Evolutionary conservation across 495 filamentous ascomycete species (phyloP).

Genomic region (Penicillium herquei): DNA sequence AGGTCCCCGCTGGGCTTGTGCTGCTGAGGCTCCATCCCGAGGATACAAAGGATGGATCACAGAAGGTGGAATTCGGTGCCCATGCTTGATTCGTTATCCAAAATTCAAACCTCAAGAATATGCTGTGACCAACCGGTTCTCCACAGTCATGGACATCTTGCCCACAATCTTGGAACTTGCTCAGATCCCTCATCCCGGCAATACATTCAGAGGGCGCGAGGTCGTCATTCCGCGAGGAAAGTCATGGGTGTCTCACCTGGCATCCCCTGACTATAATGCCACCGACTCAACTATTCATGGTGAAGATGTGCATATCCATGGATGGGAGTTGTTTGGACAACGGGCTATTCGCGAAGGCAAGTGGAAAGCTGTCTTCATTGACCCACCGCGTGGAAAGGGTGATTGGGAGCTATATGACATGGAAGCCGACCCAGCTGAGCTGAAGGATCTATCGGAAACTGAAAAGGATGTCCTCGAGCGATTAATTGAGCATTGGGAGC

Average conservation of each 20-base stretch:
- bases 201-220: slow-evolving; percentile 43
- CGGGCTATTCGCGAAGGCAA: slow-evolving; percentile 20
- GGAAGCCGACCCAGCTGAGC: slow-evolving; percentile 29
- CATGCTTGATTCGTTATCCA: too few relatives aligned
- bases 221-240: slow-evolving; percentile 49
- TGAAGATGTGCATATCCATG: slow-evolving; percentile 13
- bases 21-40: slow-evolving; percentile 50
- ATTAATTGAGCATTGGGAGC: neutral
- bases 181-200: slow-evolving; percentile 46
- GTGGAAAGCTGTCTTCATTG: slow-evolving; percentile 24
- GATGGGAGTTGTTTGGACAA: slow-evolving; percentile 25
- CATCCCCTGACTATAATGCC: neutral
- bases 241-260: slow-evolving; percentile 4
- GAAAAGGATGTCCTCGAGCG: slow-evolving; percentile 36
- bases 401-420: slow-evolving; percentile 28
- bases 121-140: slow-evolving; percentile 22
- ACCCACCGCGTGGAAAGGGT: slow-evolving; percentile 16
- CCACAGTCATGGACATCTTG: slow-evolving; percentile 52
- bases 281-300: slow-evolving; percentile 16
- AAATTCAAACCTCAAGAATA: neutral
- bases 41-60: slow-evolving; percentile 49
- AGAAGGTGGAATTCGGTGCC: slow-evolving; percentile 47
- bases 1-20: slow-evolving; percentile 49
- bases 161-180: slow-evolving; percentile 52
- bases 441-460: slow-evolving; percentile 47